These are phyloP conservation scores for Amoebophrya sp. DNA, from an alignment of 169 alveolate genomes.

Conservation along the genomic window DNA sequence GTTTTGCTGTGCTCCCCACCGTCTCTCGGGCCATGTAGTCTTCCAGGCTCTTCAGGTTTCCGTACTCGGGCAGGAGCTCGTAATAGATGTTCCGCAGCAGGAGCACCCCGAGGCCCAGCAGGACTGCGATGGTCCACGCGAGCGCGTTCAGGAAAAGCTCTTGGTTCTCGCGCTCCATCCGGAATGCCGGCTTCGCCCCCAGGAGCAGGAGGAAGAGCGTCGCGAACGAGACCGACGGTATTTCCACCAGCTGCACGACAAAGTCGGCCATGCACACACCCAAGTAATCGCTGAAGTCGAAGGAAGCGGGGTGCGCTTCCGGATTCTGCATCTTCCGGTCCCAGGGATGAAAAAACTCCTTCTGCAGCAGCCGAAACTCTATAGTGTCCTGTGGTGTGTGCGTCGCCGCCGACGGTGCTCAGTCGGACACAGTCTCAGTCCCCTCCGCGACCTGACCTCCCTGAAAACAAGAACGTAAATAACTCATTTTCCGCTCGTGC, in stretches of 20 bases:
- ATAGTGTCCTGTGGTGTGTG: constrained; percentile 1
- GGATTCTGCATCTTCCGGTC: background rate
- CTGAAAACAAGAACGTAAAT: no score
- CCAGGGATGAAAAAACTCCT: background rate
- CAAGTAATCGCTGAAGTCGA: background rate
- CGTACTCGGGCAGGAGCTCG: background rate
- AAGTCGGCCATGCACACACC: background rate
- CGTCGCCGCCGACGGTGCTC: no score
- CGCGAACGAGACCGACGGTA: background rate
- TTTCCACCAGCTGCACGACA: background rate
- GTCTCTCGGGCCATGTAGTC: no score
- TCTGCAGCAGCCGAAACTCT: background rate
- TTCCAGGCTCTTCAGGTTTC: no score
- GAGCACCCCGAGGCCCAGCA: background rate
- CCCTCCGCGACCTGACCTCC: no score
- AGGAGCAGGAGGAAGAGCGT: background rate
- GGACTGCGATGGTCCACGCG: background rate
- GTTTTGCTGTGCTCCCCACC: no score
- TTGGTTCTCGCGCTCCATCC: background rate
- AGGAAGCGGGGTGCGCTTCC: background rate
- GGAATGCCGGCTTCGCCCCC: background rate
- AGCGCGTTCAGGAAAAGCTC: background rate
- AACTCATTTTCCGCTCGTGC: no score
- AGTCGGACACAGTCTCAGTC: no score
- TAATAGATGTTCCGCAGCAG: background rate